Evolutionary conservation across 2,329 filamentous ascomycete species (phyloP).

Genomic region (Calonectria leucothoes): DNA sequence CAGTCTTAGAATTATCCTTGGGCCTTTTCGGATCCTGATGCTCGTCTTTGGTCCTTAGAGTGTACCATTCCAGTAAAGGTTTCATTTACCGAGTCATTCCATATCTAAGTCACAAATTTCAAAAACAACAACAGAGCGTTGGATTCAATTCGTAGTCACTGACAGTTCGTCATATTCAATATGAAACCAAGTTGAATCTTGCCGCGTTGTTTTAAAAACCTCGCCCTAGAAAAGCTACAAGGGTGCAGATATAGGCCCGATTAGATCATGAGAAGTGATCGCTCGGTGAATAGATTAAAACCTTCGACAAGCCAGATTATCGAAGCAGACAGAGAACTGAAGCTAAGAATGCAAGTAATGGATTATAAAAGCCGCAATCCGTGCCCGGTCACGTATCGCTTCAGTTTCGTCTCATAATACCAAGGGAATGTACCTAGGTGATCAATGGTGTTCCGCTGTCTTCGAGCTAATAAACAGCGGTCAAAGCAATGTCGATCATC

Average conservation of each 20-base stretch:
- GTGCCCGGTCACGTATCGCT: too few relatives aligned
- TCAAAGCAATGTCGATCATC: neutral
- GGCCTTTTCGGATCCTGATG: neutral
- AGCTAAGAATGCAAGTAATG: too few relatives aligned
- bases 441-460: neutral
- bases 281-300: too few relatives aligned
- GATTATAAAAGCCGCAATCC: too few relatives aligned
- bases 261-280: too few relatives aligned
- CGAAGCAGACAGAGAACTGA: too few relatives aligned
- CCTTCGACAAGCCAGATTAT: too few relatives aligned
- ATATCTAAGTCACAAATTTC: neutral
- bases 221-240: neutral
- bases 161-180: neutral
- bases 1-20: neutral
- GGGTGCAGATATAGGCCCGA: too few relatives aligned
- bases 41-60: neutral
- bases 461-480: neutral
- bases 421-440: neutral
- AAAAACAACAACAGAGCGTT: neutral
- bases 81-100: neutral
- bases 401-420: too few relatives aligned
- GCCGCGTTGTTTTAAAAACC: neutral
- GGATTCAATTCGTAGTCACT: neutral
- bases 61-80: neutral
- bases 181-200: neutral